Evolutionary conservation across 176 grass and related monocot species (phyloP).

Genomic region (Elaeis guineensis): DNA sequence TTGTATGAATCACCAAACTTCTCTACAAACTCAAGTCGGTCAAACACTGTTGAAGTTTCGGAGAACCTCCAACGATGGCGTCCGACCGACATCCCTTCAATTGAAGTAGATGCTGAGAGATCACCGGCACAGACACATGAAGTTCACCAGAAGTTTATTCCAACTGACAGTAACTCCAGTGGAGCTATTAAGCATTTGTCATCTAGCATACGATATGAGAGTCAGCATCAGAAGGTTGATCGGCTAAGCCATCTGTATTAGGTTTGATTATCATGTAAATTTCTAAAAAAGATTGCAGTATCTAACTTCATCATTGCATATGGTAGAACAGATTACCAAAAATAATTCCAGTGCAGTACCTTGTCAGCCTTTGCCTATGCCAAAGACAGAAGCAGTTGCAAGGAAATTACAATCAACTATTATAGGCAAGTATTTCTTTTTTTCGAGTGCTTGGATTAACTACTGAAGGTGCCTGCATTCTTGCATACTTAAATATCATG

Average conservation of each 20-base stretch:
- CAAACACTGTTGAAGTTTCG: conserved; percentile 3
- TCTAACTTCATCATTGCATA: conserved; percentile 34
- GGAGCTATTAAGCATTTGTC: conserved; percentile 5
- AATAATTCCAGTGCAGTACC: conserved; percentile 22
- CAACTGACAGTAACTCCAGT: conserved; percentile 21
- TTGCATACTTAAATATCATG: too few relatives aligned
- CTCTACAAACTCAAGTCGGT: conserved; percentile 9
- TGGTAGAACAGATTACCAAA: conserved; percentile 51
- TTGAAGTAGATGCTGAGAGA: conserved; percentile 30
- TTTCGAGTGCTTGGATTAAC: too few relatives aligned
- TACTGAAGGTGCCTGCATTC: too few relatives aligned
- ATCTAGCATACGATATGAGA: conserved; percentile 14
- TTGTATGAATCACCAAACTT: conserved; percentile 6
- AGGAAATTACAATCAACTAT: conserved; percentile 24
- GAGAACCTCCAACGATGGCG: conserved; percentile 6
- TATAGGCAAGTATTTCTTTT: conserved; percentile 30
- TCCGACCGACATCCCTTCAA: neutral
- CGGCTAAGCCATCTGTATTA: conserved; percentile 20
- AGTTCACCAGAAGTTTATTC: conserved; percentile 21
- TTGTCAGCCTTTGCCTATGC: conserved; percentile 19
- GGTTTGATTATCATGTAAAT: conserved; percentile 13
- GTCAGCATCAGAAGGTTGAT: conserved; percentile 49
- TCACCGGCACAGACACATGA: conserved; percentile 18
- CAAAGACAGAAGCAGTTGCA: conserved; percentile 18
- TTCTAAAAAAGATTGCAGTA: conserved; percentile 8